These are phyloP conservation scores for Serendipita indica DNA, from an alignment of 768 basidiomycete species.

Conservation along the genomic window DNA sequence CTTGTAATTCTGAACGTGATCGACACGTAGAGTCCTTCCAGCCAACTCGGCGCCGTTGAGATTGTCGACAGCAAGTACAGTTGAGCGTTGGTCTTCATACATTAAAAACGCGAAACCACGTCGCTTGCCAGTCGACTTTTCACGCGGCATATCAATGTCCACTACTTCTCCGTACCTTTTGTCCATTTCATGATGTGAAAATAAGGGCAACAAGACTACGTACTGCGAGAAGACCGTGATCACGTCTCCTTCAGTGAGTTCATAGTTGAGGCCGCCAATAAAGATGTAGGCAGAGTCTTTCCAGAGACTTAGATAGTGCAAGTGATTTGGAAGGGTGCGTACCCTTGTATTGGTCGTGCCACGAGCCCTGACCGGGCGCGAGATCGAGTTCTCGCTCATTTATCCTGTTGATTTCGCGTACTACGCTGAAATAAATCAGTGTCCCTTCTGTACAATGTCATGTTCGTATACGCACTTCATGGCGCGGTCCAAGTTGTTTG, in stretches of 20 bases:
- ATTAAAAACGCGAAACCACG: conserved; percentile 92
- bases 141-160: conserved; percentile 87
- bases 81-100: conserved; percentile 98
- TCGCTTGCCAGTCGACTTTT: conserved; percentile 82
- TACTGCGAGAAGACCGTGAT: conserved; percentile 96
- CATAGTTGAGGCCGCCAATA: conserved; percentile 72
- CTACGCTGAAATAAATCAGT: conserved; percentile 41
- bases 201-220: conserved; percentile 22
- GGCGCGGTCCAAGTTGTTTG: conserved; percentile 14
- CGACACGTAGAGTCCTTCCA: conserved; percentile 75
- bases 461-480: conserved; percentile 51
- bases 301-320: neutral
- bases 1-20: conserved; percentile 85
- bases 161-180: conserved; percentile 89
- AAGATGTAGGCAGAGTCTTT: conserved; percentile 91
- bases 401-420: conserved; percentile 85
- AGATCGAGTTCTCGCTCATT: conserved; percentile 81
- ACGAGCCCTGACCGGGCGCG: conserved; percentile 54
- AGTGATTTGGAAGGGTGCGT: conserved; percentile 12
- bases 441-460: conserved; percentile 12
- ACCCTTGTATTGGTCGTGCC: conserved; percentile 96
- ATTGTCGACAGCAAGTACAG: conserved; percentile 93
- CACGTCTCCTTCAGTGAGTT: conserved; percentile 94
- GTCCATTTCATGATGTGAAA: conserved; percentile 8
- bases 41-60: conserved; percentile 88